Conservation (phyloP, 352 stramenopile species). For the Pythium scleroteichum region DNA sequence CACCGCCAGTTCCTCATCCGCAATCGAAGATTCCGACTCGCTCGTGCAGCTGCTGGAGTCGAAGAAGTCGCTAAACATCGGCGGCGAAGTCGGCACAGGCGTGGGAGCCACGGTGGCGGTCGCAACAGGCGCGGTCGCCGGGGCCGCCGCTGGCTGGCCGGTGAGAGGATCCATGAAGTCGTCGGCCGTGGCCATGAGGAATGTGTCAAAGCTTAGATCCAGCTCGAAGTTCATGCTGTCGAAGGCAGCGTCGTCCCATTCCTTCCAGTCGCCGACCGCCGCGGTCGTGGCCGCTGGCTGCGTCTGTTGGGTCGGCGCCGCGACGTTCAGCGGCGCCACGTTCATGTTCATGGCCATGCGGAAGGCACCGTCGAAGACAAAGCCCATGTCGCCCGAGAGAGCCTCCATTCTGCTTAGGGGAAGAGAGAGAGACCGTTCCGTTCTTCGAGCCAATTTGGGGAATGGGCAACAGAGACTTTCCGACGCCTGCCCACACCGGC, state of each 20-base stretch:
- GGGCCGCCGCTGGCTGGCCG: slow-evolving; percentile 20
- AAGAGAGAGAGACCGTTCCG: slow-evolving; percentile 8
- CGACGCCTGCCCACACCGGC: slow-evolving; percentile 4
- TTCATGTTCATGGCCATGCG: slow-evolving; percentile 20
- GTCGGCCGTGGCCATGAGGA: slow-evolving; percentile 54
- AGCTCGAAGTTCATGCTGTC: slow-evolving; percentile 49
- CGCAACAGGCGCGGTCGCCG: slow-evolving; percentile 25
- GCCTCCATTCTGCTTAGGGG: slow-evolving; percentile 18
- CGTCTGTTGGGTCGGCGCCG: not conserved
- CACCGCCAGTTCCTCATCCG: slow-evolving; percentile 19
- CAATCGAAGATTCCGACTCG: slow-evolving; percentile 26
- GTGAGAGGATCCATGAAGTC: slow-evolving; percentile 60
- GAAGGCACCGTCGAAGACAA: slow-evolving; percentile 18
- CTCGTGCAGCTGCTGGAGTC: slow-evolving; percentile 27
- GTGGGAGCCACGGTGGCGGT: slow-evolving; percentile 1
- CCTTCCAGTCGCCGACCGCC: slow-evolving; percentile 35
- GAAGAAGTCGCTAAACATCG: slow-evolving; percentile 25
- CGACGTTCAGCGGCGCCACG: not conserved
- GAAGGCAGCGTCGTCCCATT: slow-evolving; percentile 46
- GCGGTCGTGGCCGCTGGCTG: slow-evolving; percentile 6
- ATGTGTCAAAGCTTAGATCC: slow-evolving; percentile 66
- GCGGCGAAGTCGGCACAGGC: slow-evolving; percentile 10
- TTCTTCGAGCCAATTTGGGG: slow-evolving; percentile 24
- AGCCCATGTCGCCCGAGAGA: slow-evolving; percentile 22
- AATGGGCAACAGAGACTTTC: slow-evolving; percentile 21